A percentile compares a stretch with the other conserved stretches of the same genome.
Conservation (phyloP, 202 grass and related monocot species). For the Musa balbisiana region DNA sequence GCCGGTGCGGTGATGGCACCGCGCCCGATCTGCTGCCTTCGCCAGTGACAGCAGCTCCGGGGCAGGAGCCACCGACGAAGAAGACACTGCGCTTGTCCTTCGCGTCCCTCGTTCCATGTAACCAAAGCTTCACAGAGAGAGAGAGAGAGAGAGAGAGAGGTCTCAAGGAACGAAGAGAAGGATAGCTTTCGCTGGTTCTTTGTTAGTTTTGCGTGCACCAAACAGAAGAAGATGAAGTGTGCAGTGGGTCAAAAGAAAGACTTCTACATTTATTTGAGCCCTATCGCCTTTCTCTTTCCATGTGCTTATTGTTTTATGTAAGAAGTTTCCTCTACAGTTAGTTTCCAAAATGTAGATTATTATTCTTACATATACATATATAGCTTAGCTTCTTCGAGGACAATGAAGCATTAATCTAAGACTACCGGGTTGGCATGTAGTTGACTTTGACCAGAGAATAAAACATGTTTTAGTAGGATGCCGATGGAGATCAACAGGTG, state of each 20-base stretch:
- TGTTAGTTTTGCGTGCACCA: neutral
- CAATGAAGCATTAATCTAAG: too few species aligned
- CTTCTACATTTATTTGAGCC: neutral
- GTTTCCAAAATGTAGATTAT: too few species aligned
- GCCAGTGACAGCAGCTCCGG: slow-evolving; percentile 1
- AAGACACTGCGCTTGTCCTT: neutral
- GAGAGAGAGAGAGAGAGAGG: neutral
- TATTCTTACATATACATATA: too few species aligned
- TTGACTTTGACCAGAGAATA: too few species aligned
- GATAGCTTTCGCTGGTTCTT: neutral
- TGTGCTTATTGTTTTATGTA: too few species aligned
- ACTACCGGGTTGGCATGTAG: too few species aligned
- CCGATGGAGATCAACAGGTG: too few species aligned
- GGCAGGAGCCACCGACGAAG: neutral
- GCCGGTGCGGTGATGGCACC: slow-evolving; percentile 23
- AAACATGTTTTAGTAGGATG: too few species aligned
- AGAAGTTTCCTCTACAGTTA: too few species aligned
- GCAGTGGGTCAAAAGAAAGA: neutral
- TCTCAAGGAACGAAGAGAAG: neutral
- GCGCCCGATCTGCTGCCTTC: slow-evolving; percentile 30
- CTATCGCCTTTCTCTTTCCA: too few species aligned
- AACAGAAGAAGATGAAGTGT: neutral
- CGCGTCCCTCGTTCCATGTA: neutral
- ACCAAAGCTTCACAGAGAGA: neutral
- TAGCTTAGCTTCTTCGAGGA: too few species aligned